Evolutionary conservation across 805 yeast species (phyloP), one percentile per base, ranked within the genome.

Genomic region (Candida awuae): DNA sequence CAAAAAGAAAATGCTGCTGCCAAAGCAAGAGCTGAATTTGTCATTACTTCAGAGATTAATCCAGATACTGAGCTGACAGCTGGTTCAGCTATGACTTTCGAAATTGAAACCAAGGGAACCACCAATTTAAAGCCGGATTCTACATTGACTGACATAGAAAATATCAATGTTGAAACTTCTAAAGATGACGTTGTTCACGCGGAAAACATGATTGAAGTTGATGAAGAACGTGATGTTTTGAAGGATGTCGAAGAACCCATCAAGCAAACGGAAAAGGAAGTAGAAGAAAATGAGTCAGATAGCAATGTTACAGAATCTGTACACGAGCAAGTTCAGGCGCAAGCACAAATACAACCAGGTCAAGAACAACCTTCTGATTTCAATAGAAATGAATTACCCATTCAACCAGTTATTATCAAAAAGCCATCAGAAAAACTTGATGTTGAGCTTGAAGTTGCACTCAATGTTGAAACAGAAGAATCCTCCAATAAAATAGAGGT

Each of bases 321-420:
- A n/a, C n/a, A n/a, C n/a, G n/a, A n/a, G n/a, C n/a, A n/a, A n/a
- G n/a, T n/a, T n/a, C n/a, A n/a, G n/a, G 37, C 35, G 13, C 58
- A 53, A 31, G 43, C 43, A 18, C 54, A 49, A 39, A 33, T 41
- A 8, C 57, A 53, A 27, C 44, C 39, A 16, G 43, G 39, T 1
- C 45, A 45, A 27, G 16, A n/a, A 12, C 21, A 17, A 14, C 40
- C 39, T 16, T 44, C 43, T 22, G 19, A 13, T 8, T 37, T 29
- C 4, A 33, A 37, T 14, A 32, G 28, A 17, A 33, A 27, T 3
- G 35, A 35, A 26, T 23, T 44, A 13, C 18, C 26, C 2, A 44
- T 49, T n/a, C 41, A 31, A 21, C 54, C 54, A 3, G 43, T 52
- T 23, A 44, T 34, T 21, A 26, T 47, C 2, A 22, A 45, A 3